phyloP scores from a whole-genome alignment of 805 yeast species.

The Nakazawaea ambrosiae region DNA sequence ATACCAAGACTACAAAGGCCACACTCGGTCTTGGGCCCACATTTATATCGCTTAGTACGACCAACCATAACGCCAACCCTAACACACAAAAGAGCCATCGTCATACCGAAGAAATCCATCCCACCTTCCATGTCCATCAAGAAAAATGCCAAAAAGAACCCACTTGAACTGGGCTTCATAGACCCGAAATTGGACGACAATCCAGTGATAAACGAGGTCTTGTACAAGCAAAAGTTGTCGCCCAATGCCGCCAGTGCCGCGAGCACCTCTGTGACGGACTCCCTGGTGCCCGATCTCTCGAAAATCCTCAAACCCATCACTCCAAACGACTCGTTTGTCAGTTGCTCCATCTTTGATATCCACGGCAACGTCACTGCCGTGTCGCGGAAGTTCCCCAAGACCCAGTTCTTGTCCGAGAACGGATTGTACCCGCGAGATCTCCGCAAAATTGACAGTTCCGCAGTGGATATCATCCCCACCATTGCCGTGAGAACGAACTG shows the following conservation, averaged over 20 bases:
- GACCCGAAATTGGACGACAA: background rate
- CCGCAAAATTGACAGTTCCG: conserved; percentile 70
- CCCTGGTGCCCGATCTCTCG: conserved; percentile 7
- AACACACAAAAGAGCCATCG: too few species aligned
- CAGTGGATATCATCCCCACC: conserved; percentile 81
- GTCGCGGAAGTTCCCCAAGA: conserved; percentile 66
- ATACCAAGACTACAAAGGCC: too few species aligned
- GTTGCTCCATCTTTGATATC: conserved; percentile 76
- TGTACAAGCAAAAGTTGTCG: background rate
- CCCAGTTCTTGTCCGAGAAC: conserved; percentile 63
- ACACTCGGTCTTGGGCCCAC: too few species aligned
- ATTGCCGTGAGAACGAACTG: conserved; percentile 74
- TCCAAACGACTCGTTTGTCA: conserved; percentile 46
- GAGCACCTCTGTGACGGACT: background rate
- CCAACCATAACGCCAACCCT: too few species aligned
- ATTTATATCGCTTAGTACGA: too few species aligned
- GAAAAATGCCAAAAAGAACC: too few species aligned
- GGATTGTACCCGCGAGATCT: conserved; percentile 80
- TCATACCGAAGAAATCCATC: too few species aligned
- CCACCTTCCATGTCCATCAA: too few species aligned
- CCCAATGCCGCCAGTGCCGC: background rate
- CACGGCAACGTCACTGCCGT: conserved; percentile 65
- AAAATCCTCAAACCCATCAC: conserved; percentile 32
- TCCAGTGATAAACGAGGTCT: background rate
- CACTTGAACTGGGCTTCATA: too few species aligned